These are phyloP conservation scores for Annulohypoxylon bovei DNA, from an alignment of 495 filamentous ascomycete genomes.

Conservation along the genomic window DNA sequence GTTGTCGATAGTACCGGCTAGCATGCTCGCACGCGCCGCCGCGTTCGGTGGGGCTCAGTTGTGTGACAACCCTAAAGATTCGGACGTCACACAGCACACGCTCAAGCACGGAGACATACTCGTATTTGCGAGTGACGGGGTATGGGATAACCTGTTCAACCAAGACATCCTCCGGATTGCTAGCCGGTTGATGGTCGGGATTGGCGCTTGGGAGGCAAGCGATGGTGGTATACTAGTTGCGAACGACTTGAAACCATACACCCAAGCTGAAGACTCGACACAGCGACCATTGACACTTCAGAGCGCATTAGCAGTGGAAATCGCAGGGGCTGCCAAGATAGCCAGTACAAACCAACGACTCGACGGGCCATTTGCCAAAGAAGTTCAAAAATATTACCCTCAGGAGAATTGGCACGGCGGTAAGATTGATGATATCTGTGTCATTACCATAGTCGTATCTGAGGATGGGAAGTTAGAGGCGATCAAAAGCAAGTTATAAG, in stretches of 20 bases:
- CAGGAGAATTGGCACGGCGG: constrained; percentile 85
- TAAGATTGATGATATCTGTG: constrained; percentile 91
- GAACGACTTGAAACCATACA: constrained; percentile 62
- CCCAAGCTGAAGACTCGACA: constrained; percentile 50
- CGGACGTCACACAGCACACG: constrained; percentile 75
- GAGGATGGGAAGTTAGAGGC: constrained; percentile 53
- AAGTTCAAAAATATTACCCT: constrained; percentile 86
- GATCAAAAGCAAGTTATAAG: constrained; percentile 53
- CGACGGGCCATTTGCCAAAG: constrained; percentile 94
- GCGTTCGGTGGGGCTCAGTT: constrained; percentile 84
- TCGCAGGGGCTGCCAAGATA: constrained; percentile 81
- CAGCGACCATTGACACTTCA: constrained; percentile 65
- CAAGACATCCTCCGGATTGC: constrained; percentile 85
- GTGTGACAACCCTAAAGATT: constrained; percentile 83
- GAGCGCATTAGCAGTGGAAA: constrained; percentile 77
- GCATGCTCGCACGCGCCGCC: constrained; percentile 76
- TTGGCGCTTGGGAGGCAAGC: constrained; percentile 76
- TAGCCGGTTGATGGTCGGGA: constrained; percentile 74
- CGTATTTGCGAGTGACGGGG: constrained; percentile 91
- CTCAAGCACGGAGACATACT: constrained; percentile 92
- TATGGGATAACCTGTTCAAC: constrained; percentile 96
- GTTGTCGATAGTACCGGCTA: constrained; percentile 84
- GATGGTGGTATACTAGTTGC: constrained; percentile 67
- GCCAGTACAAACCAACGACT: constrained; percentile 80
- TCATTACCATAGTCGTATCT: constrained; percentile 77